Percentiles rank a stretch among this genome's conserved stretches.
These are phyloP conservation scores for Penicillium chermesinum DNA, from an alignment of 495 filamentous ascomycete species.

Conservation along the genomic window DNA sequence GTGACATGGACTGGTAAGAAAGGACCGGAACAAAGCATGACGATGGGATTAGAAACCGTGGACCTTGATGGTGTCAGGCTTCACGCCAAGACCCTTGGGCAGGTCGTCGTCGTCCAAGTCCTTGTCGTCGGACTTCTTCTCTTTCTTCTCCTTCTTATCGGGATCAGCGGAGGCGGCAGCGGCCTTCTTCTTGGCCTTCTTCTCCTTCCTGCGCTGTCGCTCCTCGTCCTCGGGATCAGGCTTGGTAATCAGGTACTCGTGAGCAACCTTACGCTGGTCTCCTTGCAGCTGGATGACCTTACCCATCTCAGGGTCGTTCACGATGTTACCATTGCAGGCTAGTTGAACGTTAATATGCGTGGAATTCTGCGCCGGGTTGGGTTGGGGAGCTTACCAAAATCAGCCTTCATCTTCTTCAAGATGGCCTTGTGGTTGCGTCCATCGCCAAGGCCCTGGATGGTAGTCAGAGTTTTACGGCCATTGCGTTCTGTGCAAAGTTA, in stretches of 20 bases:
- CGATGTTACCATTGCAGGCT: constrained; percentile 99
- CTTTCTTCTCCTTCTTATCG: not conserved
- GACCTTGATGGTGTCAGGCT: constrained; percentile 94
- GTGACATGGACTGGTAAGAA: constrained; percentile 39
- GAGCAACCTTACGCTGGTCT: constrained; percentile 97
- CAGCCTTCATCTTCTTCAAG: constrained; percentile 99
- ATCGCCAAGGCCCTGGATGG: constrained; percentile 94
- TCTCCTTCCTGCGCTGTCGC: constrained; percentile 1
- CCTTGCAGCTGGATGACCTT: constrained; percentile 99
- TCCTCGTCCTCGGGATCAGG: not conserved
- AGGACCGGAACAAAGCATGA: constrained; percentile 41
- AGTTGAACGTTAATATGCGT: constrained; percentile 15
- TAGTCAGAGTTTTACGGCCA: constrained; percentile 99
- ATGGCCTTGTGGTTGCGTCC: constrained; percentile 99
- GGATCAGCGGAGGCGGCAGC: not conserved
- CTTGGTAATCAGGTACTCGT: constrained; percentile 74
- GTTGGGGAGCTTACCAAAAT: constrained; percentile 70
- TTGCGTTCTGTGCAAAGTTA: constrained; percentile 72
- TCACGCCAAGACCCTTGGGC: constrained; percentile 65
- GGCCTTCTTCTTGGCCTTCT: constrained; percentile 3
- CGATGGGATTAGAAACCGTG: constrained; percentile 52
- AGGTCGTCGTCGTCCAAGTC: constrained; percentile 54
- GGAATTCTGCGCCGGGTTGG: constrained; percentile 1
- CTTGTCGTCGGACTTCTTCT: constrained; percentile 52
- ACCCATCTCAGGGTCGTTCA: constrained; percentile 94